Evolutionary conservation across 108 stramenopile genomes (phyloP).

Genomic region (Pinguiococcus pyrenoidosus): DNA sequence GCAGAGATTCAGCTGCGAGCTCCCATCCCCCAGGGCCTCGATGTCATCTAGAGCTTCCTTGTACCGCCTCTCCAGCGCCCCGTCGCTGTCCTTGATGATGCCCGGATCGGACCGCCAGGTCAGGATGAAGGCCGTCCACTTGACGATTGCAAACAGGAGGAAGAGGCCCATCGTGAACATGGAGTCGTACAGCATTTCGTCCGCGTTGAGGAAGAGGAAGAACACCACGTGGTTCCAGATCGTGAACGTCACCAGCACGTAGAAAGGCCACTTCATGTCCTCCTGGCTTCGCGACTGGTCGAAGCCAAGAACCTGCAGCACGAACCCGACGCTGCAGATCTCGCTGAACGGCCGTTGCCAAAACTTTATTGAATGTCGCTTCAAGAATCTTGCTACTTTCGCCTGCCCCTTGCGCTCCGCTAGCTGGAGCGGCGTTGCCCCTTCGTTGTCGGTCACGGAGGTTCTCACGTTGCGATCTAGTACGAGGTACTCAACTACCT

Average conservation of each 20-base stretch:
- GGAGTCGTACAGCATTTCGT: too few relatives aligned
- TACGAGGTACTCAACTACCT: slow-evolving; percentile 37
- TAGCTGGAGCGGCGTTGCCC: slow-evolving; percentile 11
- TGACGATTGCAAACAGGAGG: background rate
- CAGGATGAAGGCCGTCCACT: slow-evolving; percentile 38
- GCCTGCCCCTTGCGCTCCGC: slow-evolving; percentile 57
- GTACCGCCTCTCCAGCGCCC: slow-evolving; percentile 51
- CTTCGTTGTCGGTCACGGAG: slow-evolving; percentile 4
- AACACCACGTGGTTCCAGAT: slow-evolving; percentile 38
- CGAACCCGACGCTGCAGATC: slow-evolving; percentile 21
- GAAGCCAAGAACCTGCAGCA: too few relatives aligned
- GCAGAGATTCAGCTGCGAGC: slow-evolving; percentile 42
- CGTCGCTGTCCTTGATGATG: slow-evolving; percentile 46
- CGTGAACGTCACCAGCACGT: slow-evolving; percentile 44
- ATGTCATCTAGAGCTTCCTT: slow-evolving; percentile 23
- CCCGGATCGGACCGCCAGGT: slow-evolving; percentile 25
- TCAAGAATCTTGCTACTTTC: slow-evolving; percentile 40
- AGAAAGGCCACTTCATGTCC: slow-evolving; percentile 54
- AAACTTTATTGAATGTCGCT: slow-evolving; percentile 10
- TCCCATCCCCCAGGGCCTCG: background rate
- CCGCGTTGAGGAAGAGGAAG: background rate
- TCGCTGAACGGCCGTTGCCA: background rate
- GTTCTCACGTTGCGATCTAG: slow-evolving; percentile 3
- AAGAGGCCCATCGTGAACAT: background rate
- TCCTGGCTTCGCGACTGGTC: slow-evolving; percentile 11